Percentiles rank a stretch among this genome's conserved stretches.
These are phyloP conservation scores for Euphorbia celastroides DNA, from an alignment of 441 rosid genomes.

Conservation along the genomic window DNA sequence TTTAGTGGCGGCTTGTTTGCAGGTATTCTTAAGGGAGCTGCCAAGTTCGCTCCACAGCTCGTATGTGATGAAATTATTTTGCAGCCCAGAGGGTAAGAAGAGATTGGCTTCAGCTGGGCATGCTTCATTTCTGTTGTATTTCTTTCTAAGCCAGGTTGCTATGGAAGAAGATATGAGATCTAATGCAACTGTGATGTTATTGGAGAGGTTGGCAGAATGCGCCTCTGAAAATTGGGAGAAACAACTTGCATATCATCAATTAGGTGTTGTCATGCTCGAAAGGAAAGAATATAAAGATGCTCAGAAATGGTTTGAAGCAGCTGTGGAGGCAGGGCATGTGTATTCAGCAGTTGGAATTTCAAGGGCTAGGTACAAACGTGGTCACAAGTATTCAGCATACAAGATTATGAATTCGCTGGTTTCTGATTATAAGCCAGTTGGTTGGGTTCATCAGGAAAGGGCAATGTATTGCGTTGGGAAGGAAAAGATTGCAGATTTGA, in stretches of 20 bases:
- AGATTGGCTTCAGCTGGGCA: conserved; percentile 64
- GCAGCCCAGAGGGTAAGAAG: conserved; percentile 60
- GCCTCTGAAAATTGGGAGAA: conserved; percentile 76
- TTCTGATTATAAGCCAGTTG: conserved; percentile 51
- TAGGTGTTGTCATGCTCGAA: conserved; percentile 89
- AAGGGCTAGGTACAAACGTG: conserved; percentile 79
- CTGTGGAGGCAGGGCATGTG: conserved; percentile 65
- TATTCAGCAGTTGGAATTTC: conserved; percentile 79
- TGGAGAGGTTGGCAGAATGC: conserved; percentile 79
- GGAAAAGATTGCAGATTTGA: conserved; percentile 74
- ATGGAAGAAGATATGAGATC: conserved; percentile 85
- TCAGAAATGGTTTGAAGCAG: conserved; percentile 70
- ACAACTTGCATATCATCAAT: conserved; percentile 73
- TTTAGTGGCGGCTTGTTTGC: conserved; percentile 82
- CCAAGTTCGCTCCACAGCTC: conserved; percentile 65
- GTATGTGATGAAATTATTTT: conserved; percentile 56
- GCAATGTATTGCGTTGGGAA: conserved; percentile 77
- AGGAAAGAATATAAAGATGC: conserved; percentile 90
- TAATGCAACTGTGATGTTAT: conserved; percentile 78
- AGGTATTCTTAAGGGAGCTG: conserved; percentile 74
- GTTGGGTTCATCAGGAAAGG: conserved; percentile 96
- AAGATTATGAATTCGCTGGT: conserved; percentile 71
- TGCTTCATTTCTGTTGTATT: conserved; percentile 75
- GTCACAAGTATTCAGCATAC: conserved; percentile 89
- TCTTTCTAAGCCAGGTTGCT: conserved; percentile 73